Conservation (phyloP, 768 basidiomycete species). For the Phlebiopsis gigantea region DNA sequence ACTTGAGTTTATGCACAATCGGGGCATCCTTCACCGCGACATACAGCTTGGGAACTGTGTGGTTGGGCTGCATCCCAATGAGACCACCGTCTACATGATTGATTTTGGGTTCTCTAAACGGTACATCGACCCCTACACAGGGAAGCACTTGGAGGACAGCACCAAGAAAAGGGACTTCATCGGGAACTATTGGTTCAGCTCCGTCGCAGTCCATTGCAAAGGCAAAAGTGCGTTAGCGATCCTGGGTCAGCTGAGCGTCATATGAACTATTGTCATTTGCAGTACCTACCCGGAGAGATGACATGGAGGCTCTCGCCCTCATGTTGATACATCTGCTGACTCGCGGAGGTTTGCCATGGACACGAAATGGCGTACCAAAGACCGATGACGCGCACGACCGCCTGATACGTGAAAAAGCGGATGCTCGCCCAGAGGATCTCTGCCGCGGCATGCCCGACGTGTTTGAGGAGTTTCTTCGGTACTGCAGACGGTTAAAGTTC, state of each 20-base stretch:
- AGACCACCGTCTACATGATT: conserved; percentile 70
- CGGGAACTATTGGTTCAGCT: conserved; percentile 83
- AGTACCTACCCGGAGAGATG: conserved; percentile 79
- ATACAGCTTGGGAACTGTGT: conserved; percentile 78
- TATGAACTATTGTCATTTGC: conserved; percentile 5
- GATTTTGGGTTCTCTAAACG: conserved; percentile 82
- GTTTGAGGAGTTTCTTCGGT: conserved; percentile 74
- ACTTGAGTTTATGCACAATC: conserved; percentile 70
- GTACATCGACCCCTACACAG: conserved; percentile 62
- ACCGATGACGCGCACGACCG: conserved; percentile 56
- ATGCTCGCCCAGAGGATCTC: conserved; percentile 57
- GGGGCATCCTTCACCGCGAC: conserved; percentile 71
- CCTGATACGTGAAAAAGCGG: conserved; percentile 60
- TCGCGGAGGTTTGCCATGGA: conserved; percentile 72
- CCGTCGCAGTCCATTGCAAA: conserved; percentile 72
- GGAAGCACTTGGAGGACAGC: conserved; percentile 68
- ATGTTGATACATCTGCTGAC: conserved; percentile 81
- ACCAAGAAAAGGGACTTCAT: conserved; percentile 67
- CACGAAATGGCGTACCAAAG: conserved; percentile 75
- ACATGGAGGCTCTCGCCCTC: conserved; percentile 70
- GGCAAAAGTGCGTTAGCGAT: conserved; percentile 48
- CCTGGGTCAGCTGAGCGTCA: neutral
- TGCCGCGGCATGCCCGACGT: conserved; percentile 63
- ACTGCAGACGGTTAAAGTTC: conserved; percentile 65
- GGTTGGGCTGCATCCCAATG: conserved; percentile 53